Base-by-base conservation (phyloP, 345 rosid species). In the Populus euphratica region DNA sequence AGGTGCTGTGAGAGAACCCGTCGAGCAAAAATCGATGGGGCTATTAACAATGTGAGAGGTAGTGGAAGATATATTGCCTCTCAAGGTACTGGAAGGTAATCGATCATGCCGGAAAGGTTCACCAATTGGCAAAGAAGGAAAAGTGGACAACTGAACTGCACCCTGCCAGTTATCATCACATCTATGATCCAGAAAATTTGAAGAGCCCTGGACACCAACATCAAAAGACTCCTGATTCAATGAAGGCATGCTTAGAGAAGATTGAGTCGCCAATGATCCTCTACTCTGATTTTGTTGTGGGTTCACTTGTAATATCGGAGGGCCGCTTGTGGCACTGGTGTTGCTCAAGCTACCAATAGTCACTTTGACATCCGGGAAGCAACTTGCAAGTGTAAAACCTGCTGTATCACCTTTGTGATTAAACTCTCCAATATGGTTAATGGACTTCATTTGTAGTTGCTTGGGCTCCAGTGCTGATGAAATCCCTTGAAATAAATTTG, bases 171-270 rank as follows among this genome's bases (percentile, higher is more conserved):
- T 79, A 31, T 81, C 84, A 50, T 71, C 83, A 77, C 74, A 76
- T 79, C 86, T 87, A 72, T 86, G 81, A 78, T 86, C 91, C 31
- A 86, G 69, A 68, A 87, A 83, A 79, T 78, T 87, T 20, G 92
- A 79, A 13, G 89, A 87, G 68, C 86, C 88, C 50, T 31, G 59
- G 18, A 76, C 67, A n/a, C 83, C 81, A 14, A 75, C 79, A 72
- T 85, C 84, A 41, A 78, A 81, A 61, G 91, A 70, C 21, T 70
- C 83, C 72, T 80, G 86, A 77, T 83, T 86, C 52, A 83, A 68
- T 43, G 85, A 68, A 52, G 86, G 78, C 70, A 85, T 75, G 18
- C 83, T 80, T 14, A 85, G 83, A 80, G 89, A 85, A 75, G 91
- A 72, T 66, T 80, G 91, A 75, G 78, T 86, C 70, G 85, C 86